Evolutionary conservation across 75 land plant genomes (phyloP).

Genomic region (Cupressus sempervirens): DNA sequence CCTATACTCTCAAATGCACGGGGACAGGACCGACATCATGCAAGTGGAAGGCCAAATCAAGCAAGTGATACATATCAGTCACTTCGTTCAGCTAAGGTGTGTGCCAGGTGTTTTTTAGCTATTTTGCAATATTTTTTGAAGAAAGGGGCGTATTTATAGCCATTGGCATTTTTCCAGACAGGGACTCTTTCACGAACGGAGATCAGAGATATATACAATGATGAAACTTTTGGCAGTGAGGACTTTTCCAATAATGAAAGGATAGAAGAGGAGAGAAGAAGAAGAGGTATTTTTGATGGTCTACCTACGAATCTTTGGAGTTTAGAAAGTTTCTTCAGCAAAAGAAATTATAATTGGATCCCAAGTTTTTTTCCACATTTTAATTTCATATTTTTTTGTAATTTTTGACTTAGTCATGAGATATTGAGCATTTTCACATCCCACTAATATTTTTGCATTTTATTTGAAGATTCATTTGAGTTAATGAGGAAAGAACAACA

Average conservation of each 20-base stretch:
- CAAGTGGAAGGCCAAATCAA: constrained; percentile 22
- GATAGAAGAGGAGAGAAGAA: constrained; percentile 76
- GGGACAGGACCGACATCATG: constrained; percentile 34
- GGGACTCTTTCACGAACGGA: constrained; percentile 47
- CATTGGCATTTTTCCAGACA: constrained; percentile 32
- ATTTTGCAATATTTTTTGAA: neutral
- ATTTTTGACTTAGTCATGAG: neutral
- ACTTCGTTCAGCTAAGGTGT: constrained; percentile 70
- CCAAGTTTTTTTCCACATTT: neutral
- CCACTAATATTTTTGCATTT: constrained; percentile 8
- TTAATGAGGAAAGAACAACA: constrained; percentile 85
- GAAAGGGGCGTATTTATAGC: neutral
- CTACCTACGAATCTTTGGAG: neutral
- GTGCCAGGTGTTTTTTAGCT: neutral
- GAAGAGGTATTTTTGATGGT: constrained; percentile 60
- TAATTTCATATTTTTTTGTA: neutral
- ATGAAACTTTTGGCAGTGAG: constrained; percentile 85
- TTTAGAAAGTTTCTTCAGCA: neutral
- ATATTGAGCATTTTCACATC: neutral
- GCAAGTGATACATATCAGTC: constrained; percentile 75
- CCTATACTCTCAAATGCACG: constrained; percentile 31
- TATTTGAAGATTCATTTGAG: constrained; percentile 68
- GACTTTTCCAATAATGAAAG: constrained; percentile 72
- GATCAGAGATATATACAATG: constrained; percentile 57
- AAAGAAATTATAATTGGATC: neutral